phyloP scores from a whole-genome alignment of 148 eudicot species.

The Euryodendron excelsum region DNA sequence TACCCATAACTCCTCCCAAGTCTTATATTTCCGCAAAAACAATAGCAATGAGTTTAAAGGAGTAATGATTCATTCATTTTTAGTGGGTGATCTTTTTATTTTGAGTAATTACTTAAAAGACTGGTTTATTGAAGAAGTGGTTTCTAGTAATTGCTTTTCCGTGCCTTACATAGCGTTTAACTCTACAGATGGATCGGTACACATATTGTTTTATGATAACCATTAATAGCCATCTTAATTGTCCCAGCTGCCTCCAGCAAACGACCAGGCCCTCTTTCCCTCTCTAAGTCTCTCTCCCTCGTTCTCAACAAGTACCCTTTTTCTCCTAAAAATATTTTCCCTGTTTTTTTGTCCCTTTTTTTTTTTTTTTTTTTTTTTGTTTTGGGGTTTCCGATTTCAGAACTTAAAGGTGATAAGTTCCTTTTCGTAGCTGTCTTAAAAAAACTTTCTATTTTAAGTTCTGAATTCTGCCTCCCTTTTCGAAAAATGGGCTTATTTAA shows the following conservation, averaged over 20 bases:
- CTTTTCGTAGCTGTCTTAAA: background rate
- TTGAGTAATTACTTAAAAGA: background rate
- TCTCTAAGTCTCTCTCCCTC: background rate
- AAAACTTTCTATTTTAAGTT: background rate
- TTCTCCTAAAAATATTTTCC: background rate
- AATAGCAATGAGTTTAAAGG: too few species aligned
- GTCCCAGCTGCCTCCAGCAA: slow-evolving; percentile 2
- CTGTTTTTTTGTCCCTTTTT: background rate
- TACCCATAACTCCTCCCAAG: too few species aligned
- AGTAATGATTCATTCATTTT: too few species aligned
- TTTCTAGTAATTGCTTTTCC: background rate
- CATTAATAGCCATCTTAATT: background rate
- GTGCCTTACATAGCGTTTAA: background rate
- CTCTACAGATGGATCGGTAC: background rate
- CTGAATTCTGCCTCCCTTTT: background rate
- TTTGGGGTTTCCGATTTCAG: background rate
- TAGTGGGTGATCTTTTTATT: too few species aligned
- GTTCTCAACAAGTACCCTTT: background rate
- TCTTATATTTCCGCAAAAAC: too few species aligned
- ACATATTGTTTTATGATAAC: background rate
- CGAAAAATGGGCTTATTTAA: background rate
- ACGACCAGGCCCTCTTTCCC: background rate
- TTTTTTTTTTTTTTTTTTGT: too few species aligned
- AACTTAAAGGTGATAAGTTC: background rate
- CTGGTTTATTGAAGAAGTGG: background rate